Conservation (phyloP, 805 yeast species). For the Candida anglica region DNA sequence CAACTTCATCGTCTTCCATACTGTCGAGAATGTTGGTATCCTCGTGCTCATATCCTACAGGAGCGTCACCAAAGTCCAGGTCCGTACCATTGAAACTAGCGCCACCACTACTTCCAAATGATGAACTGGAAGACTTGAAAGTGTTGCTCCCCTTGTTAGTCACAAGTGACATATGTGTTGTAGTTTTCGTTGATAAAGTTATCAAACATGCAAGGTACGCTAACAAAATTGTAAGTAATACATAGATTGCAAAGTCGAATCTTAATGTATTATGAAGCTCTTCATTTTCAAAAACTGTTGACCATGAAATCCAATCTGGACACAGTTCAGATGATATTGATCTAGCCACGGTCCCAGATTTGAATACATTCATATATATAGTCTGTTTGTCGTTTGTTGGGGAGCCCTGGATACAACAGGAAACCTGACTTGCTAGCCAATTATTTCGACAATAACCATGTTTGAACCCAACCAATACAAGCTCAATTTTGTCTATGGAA, state of each 20-base stretch:
- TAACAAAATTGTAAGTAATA: conserved; percentile 31
- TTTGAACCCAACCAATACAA: conserved; percentile 45
- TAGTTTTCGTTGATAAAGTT: conserved; percentile 44
- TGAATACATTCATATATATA: conserved; percentile 13
- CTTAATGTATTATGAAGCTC: conserved; percentile 7
- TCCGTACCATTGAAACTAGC: too few species aligned
- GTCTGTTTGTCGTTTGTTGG: too few species aligned
- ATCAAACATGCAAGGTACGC: conserved; percentile 43
- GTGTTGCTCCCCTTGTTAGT: conserved; percentile 3
- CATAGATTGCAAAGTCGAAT: conserved; percentile 34
- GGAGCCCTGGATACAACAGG: conserved; percentile 44
- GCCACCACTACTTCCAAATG: not conserved
- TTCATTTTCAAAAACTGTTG: conserved; percentile 18
- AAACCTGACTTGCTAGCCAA: conserved; percentile 40
- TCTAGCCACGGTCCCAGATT: conserved; percentile 14
- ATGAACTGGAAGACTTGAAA: not conserved
- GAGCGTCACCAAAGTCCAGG: too few species aligned
- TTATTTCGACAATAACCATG: conserved; percentile 47
- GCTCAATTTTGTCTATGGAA: conserved; percentile 44
- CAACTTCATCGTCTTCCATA: not conserved
- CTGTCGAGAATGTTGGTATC: too few species aligned
- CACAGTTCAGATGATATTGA: conserved; percentile 16
- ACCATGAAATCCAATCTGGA: conserved; percentile 45
- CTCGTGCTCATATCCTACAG: too few species aligned
- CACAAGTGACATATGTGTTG: conserved; percentile 17